Evolutionary conservation across 176 grass and related monocot genomes (phyloP), one percentile per base, ranked within the genome.

Genomic region (Cymbopogon citratus): DNA sequence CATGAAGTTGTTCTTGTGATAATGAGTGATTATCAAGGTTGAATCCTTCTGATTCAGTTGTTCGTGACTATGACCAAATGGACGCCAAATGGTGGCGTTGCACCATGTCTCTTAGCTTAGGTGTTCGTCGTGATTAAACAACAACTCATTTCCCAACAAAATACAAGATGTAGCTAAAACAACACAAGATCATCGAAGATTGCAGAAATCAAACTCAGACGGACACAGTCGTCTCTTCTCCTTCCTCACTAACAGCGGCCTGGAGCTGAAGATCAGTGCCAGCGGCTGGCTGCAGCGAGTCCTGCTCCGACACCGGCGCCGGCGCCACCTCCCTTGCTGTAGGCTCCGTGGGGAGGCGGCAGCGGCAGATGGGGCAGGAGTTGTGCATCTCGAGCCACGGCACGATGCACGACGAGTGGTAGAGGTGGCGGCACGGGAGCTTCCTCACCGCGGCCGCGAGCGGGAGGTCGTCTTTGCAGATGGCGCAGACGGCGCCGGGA

Each of bases 321-420:
- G 27, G 34, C 16, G 31, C 16, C 48, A 79, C 63, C 23, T 60
- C 56, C n/a, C 19, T 40, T 57, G 62, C 62, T 19, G 18, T 40
- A 27, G 59, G 34, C 2, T 59, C 44, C 45, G 62, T 3, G 63
- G 86, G 91, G 49, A 93, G 79, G 27, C 91, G 89, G 81, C 94
- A 97, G 56, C 56, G 56, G 23, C 56, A 97, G 56, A 97, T 83
- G 43, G 94, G 86, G 66, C 94, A 97, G 28, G 79, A 93, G 77
- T 97, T 97, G 79, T 85, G 94, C n/a, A 93, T 71, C 73, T 87
- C 78, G 3, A 97, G 81, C 94, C 94, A 97, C 45, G 89, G 91
- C 39, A 93, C 89, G 78, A 97, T 97, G 52, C 94, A 97, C 19
- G 80, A 63, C 6, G 94, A 97, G 75, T 97, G 89, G 66, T 97